phyloP scores from a whole-genome alignment of 106 monocot species.

The Acanthochlamys bracteata region DNA sequence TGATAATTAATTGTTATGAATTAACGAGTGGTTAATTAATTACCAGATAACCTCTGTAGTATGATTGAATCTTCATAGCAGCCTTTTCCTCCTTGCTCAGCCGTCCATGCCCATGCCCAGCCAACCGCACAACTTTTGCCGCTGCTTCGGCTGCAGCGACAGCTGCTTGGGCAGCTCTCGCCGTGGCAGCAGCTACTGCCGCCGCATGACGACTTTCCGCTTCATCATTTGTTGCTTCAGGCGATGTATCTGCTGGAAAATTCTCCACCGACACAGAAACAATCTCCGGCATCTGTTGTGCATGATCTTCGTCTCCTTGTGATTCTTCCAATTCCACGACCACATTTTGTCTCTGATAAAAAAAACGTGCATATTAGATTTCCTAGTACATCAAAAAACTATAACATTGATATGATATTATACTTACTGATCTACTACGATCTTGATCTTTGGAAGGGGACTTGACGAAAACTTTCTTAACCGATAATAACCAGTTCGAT shows the following conservation, averaged over 20 bases:
- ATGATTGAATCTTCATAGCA: slow-evolving; percentile 56
- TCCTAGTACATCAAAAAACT: not conserved
- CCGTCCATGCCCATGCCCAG: slow-evolving; percentile 21
- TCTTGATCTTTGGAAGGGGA: slow-evolving; percentile 14
- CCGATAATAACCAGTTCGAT: slow-evolving; percentile 44
- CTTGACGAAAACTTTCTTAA: slow-evolving; percentile 61
- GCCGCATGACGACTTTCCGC: slow-evolving; percentile 16
- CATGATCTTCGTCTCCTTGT: slow-evolving; percentile 12
- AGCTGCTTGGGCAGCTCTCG: slow-evolving; percentile 48
- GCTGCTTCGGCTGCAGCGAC: slow-evolving; percentile 47
- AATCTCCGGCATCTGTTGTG: slow-evolving; percentile 43
- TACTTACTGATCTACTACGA: too few species aligned
- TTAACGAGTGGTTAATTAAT: not conserved
- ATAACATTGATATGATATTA: not conserved
- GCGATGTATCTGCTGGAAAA: slow-evolving; percentile 55
- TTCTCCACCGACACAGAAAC: slow-evolving; percentile 53
- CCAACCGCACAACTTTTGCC: slow-evolving; percentile 53
- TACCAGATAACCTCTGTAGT: slow-evolving; percentile 84
- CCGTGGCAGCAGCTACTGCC: slow-evolving; percentile 35
- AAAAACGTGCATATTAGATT: not conserved
- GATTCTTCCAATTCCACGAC: not conserved
- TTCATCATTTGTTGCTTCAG: slow-evolving; percentile 33
- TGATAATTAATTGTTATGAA: not conserved
- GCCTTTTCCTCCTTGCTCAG: slow-evolving; percentile 53
- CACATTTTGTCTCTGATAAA: not conserved